A percentile compares a stretch with the other conserved stretches of the same genome.
phyloP scores from a whole-genome alignment of 495 filamentous ascomycete genomes.

The Penicillium tannophilum region DNA sequence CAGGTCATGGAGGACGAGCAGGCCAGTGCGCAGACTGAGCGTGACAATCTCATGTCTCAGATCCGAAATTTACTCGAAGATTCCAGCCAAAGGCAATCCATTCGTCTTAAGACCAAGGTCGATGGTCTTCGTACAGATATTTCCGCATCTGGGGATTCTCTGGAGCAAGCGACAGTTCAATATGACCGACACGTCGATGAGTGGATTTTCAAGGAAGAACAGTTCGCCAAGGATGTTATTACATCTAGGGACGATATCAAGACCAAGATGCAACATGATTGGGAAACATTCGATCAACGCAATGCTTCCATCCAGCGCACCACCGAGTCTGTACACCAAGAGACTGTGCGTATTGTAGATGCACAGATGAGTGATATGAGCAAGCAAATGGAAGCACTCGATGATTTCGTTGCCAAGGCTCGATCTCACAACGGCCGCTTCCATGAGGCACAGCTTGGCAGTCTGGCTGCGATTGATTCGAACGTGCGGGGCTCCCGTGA shows the following conservation, averaged over 20 bases:
- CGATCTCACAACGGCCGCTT: constrained; percentile 78
- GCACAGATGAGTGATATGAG: constrained; percentile 85
- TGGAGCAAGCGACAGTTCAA: constrained; percentile 63
- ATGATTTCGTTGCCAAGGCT: constrained; percentile 86
- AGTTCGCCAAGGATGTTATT: constrained; percentile 68
- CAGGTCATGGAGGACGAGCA: constrained; percentile 75
- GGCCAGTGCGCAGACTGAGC: constrained; percentile 70
- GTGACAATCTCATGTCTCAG: constrained; percentile 70
- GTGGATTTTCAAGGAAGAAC: constrained; percentile 71
- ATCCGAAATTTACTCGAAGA: constrained; percentile 74
- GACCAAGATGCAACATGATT: constrained; percentile 81
- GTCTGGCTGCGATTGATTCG: constrained; percentile 59
- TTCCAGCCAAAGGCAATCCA: constrained; percentile 71
- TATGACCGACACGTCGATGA: constrained; percentile 73
- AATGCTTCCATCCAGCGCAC: constrained; percentile 76
- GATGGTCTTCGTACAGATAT: constrained; percentile 63
- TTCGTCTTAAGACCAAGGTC: constrained; percentile 66
- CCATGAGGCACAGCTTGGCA: constrained; percentile 63
- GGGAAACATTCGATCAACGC: constrained; percentile 80
- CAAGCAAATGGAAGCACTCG: constrained; percentile 81
- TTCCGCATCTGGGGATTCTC: constrained; percentile 55
- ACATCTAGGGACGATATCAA: constrained; percentile 77
- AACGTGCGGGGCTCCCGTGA: constrained; percentile 71
- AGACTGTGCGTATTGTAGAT: constrained; percentile 87
- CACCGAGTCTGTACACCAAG: constrained; percentile 86